Base-by-base conservation (phyloP, 2,329 filamentous ascomycete genomes). In the Biscogniauxia marginata region DNA sequence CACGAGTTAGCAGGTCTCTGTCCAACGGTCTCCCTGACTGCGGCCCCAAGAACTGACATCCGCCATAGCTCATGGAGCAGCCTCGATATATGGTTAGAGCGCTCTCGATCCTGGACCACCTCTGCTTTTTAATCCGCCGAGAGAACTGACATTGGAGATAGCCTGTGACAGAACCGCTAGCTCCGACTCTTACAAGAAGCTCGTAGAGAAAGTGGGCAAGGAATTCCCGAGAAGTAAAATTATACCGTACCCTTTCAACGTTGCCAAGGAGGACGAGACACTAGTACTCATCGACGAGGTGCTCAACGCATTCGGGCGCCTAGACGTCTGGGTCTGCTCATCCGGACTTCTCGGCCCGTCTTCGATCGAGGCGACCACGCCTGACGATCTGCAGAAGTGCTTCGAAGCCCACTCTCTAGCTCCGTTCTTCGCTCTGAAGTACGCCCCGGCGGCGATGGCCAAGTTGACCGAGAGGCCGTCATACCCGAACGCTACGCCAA, bases 341-440 rank as follows among this genome's bases (percentile, higher is more conserved):
- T 81, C 83, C 0, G 81, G 80, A 7, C 74, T 85, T 1, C 77
- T 85, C 0, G 84, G 83, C 0, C 84, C 84, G 0, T 74, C 81
- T 0, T 79, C 79, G 0, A 82, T 87, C 57, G 77, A 78, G 25
- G 75, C 76, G 13, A 87, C 84, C 1, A 82, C 80, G 0, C 81
- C 84, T 0, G 70, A 73, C 9, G 82, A 84, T 63, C 72, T 87
- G 13, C 77, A 79, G 65, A 79, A 77, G 48, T 81, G 80, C 58
- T 85, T 86, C 67, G 82, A 86, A 64, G 80, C 82, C 2, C 85
- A 86, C 64, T 77, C 77, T 43, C 78, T 86, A 70, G 82, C 83
- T 6, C 83, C 84, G 2, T 87, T 87, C 74, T 86, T 85, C 63
- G 84, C 84, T 1, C 74, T 87, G 59, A 87, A 87, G 67, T 86